A percentile compares a stretch with the other conserved stretches of the same genome.
Evolutionary conservation across 768 basidiomycete genomes (phyloP).

Genomic region (Phanerochaete sordida): DNA sequence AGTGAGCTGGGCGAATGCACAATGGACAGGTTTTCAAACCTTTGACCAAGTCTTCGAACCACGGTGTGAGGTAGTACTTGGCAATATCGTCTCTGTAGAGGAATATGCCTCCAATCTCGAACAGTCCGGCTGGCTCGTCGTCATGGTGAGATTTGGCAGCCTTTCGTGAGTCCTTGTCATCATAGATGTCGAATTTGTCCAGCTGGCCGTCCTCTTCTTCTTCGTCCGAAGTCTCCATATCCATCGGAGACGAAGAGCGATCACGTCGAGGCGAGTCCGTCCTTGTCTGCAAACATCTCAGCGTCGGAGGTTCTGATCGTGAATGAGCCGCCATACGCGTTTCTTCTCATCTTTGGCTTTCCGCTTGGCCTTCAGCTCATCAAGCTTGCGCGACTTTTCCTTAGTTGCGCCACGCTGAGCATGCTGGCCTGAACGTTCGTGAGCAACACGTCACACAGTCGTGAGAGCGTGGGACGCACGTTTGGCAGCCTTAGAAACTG

Average conservation of each 20-base stretch:
- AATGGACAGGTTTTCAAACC: slow-evolving; percentile 40
- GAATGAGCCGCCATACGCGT: slow-evolving; percentile 46
- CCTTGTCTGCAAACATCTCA: slow-evolving; percentile 35
- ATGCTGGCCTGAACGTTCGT: slow-evolving; percentile 58
- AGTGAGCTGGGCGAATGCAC: neutral
- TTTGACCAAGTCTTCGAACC: slow-evolving; percentile 82
- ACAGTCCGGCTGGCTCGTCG: slow-evolving; percentile 47
- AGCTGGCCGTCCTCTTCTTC: slow-evolving; percentile 77
- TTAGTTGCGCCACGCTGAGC: slow-evolving; percentile 69
- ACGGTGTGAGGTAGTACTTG: slow-evolving; percentile 69
- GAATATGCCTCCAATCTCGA: slow-evolving; percentile 58
- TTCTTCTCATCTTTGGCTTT: slow-evolving; percentile 89
- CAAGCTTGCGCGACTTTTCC: slow-evolving; percentile 74
- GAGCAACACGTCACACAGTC: neutral
- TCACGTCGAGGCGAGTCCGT: slow-evolving; percentile 61
- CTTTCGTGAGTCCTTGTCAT: slow-evolving; percentile 56
- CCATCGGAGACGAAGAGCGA: slow-evolving; percentile 77
- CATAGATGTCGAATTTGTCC: slow-evolving; percentile 68
- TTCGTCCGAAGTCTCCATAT: slow-evolving; percentile 83
- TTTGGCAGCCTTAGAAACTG: slow-evolving; percentile 71
- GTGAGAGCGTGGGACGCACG: slow-evolving; percentile 40
- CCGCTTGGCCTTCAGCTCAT: slow-evolving; percentile 82
- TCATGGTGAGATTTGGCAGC: slow-evolving; percentile 38
- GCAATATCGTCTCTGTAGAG: slow-evolving; percentile 70
- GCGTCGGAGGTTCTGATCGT: slow-evolving; percentile 10